These are phyloP conservation scores for Eimeria zaria DNA, from an alignment of 169 alveolate genomes.

Conservation along the genomic window DNA sequence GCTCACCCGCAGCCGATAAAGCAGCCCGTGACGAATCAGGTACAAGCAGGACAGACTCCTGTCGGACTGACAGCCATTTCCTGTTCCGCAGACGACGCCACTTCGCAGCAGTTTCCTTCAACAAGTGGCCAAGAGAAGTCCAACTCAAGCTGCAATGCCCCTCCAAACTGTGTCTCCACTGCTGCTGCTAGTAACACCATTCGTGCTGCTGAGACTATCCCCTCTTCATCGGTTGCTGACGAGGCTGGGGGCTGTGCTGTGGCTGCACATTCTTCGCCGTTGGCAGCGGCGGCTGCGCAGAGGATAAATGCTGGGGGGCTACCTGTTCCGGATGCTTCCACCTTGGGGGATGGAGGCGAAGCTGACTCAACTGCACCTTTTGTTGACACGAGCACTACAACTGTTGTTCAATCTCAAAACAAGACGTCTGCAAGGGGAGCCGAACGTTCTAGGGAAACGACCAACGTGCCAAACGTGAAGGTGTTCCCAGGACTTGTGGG, in stretches of 20 bases:
- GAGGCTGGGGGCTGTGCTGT: neutral
- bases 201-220: conserved; percentile 15
- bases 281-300: conserved; percentile 13
- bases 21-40: neutral
- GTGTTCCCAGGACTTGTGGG: conserved; percentile 15
- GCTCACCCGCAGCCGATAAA: conserved; percentile 25
- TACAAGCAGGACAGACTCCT: neutral
- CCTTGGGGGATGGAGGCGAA: neutral
- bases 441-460: neutral
- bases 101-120: neutral
- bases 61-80: neutral
- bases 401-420: neutral
- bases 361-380: neutral
- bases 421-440: neutral
- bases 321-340: neutral
- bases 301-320: neutral
- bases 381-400: neutral
- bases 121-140: neutral
- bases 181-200: neutral
- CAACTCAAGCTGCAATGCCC: neutral
- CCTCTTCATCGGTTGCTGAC: neutral
- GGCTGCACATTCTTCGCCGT: neutral
- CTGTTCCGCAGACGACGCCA: neutral
- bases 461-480: neutral
- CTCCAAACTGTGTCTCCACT: neutral